These are phyloP conservation scores for Hypoxylon lenormandii DNA, from an alignment of 495 filamentous ascomycete genomes.

Conservation along the genomic window DNA sequence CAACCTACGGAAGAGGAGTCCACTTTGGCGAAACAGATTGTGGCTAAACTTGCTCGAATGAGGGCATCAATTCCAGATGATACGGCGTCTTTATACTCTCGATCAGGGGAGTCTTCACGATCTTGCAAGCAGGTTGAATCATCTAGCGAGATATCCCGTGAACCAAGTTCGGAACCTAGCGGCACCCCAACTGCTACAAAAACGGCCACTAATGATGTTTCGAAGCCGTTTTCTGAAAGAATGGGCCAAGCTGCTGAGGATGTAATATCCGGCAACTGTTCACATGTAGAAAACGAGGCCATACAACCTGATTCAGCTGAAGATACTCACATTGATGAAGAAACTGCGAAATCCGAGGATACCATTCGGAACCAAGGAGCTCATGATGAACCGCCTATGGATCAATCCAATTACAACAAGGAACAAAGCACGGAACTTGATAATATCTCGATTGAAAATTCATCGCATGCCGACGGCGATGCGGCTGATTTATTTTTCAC, in stretches of 20 bases:
- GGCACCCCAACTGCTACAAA: not conserved
- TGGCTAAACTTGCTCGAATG: not conserved
- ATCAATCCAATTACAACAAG: not conserved
- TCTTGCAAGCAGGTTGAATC: conserved; percentile 32
- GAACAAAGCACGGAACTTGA: not conserved
- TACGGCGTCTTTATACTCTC: conserved; percentile 1
- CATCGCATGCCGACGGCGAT: not conserved
- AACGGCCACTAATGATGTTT: not conserved
- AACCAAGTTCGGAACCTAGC: not conserved
- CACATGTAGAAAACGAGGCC: not conserved
- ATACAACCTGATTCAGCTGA: not conserved
- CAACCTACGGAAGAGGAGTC: conserved; percentile 13
- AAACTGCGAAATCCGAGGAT: not conserved
- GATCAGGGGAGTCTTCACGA: conserved; percentile 17
- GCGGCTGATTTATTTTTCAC: not conserved
- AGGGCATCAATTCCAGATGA: conserved; percentile 3
- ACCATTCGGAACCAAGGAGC: conserved; percentile 8
- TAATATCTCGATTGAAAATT: not conserved
- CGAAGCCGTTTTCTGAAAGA: not conserved
- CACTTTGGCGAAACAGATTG: conserved; percentile 1
- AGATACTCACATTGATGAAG: conserved; percentile 1
- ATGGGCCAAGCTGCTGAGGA: not conserved
- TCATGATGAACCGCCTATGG: not conserved
- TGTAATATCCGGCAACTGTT: not conserved
- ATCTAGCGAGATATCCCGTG: conserved; percentile 16